phyloP scores from a whole-genome alignment of 1,139 yeast genomes.

The Kodamaea plutei region DNA sequence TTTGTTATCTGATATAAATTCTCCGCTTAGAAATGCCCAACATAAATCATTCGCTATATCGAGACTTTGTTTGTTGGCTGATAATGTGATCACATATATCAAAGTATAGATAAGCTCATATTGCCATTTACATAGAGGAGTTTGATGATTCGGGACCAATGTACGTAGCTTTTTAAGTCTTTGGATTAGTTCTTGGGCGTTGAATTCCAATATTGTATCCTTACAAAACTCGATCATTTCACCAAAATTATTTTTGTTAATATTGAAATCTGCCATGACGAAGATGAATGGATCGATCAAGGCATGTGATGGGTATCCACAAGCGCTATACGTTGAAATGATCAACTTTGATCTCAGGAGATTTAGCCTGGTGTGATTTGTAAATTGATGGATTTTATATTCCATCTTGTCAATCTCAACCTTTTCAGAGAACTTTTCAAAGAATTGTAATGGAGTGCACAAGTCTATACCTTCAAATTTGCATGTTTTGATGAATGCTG shows the following conservation, averaged over 20 bases:
- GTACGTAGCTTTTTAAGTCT: conserved; percentile 2
- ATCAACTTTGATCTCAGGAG: conserved; percentile 8
- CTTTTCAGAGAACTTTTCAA: conserved; percentile 3
- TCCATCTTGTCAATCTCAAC: conserved; percentile 5
- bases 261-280: conserved; percentile 12
- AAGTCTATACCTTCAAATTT: too few relatives aligned
- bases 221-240: conserved; percentile 7
- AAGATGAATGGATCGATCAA: conserved; percentile 9
- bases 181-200: background rate
- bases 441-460: background rate
- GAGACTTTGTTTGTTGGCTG: background rate
- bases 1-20: too few relatives aligned
- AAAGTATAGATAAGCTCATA: conserved; percentile 6
- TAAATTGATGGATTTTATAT: conserved; percentile 12
- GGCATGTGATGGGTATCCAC: background rate
- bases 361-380: conserved; percentile 9
- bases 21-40: too few relatives aligned
- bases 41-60: too few relatives aligned
- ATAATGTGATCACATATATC: conserved; percentile 2
- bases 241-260: conserved; percentile 8
- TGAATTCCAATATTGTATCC: background rate
- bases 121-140: conserved; percentile 1
- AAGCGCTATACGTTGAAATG: conserved; percentile 1
- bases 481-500: background rate
- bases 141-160: conserved; percentile 1